Conservation (phyloP, 108 stramenopile genomes). For the Stephanodiscus minutulus region DNA sequence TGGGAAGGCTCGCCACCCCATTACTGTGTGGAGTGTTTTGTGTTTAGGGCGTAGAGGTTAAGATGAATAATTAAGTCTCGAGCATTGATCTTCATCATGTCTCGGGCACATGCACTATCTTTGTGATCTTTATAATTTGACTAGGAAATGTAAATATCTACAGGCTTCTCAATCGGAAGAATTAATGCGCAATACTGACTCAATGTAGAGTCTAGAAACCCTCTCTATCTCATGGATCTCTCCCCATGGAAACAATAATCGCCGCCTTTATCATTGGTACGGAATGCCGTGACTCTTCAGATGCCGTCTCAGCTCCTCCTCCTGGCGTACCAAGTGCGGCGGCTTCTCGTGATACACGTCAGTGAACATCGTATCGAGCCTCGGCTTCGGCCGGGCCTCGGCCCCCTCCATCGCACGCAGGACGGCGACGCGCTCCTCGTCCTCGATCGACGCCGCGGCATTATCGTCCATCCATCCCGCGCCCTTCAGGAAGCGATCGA, state of each 20-base stretch:
- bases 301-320: constrained; percentile 67
- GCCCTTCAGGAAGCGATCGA: constrained; percentile 71
- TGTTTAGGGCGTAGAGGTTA: too few species aligned
- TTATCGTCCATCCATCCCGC: constrained; percentile 75
- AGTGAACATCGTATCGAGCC: constrained; percentile 79
- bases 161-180: not conserved
- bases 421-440: constrained; percentile 81
- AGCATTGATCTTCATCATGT: too few species aligned
- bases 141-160: too few species aligned
- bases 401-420: constrained; percentile 87
- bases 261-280: not conserved
- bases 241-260: not conserved
- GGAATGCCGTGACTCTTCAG: constrained; percentile 58
- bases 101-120: too few species aligned
- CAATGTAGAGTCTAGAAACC: too few species aligned
- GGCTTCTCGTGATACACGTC: constrained; percentile 96
- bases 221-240: constrained; percentile 3
- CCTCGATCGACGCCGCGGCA: constrained; percentile 53
- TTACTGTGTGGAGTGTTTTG: too few species aligned
- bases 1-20: too few species aligned
- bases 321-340: constrained; percentile 81
- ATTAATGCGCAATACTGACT: not conserved
- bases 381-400: constrained; percentile 81
- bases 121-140: too few species aligned
- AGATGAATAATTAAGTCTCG: too few species aligned